Base-by-base conservation (phyloP, 176 grass and related monocot genomes). In the Puccinellia tenuiflora region DNA sequence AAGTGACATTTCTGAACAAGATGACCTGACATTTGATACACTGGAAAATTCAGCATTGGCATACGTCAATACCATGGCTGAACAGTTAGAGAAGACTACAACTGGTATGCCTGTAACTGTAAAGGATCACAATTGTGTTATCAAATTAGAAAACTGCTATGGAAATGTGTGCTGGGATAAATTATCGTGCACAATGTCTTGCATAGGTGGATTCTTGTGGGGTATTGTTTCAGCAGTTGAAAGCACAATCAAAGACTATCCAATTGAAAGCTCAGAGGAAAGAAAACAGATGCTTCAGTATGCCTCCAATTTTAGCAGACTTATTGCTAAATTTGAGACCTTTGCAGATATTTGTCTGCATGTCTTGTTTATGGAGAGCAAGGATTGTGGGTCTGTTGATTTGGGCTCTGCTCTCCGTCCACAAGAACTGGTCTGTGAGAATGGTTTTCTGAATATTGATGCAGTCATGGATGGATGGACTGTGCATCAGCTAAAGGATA, bases 141-240 rank as follows among this genome's bases (percentile, higher is more conserved):
- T 93, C 74, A 90, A 95, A 81, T 80, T 88, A 88, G 87, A 90
- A 85, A 50, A 76, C 72, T 95, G 74, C 68, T 61, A 85, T 83
- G 57, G 75, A 22, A 72, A 35, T 79, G 78, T 80, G 29, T 83
- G 77, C 57, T 88, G 89, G 89, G 76, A 90, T 42, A 88, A 68
- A 63, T 81, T 95, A 77, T 83, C 81, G 56, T 92, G 89, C 92
- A 74, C 83, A 9, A 68, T 98, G 46, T 96, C 93, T 92, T 98
- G 91, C 68, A 80, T 93, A 53, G 85, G 86, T 68, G 91, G 93
- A 77, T 98, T 95, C 81, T 85, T 98, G 57, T 90, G 93, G 96
- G 96, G 93, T 59, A 77, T 96, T 42, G 53, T 86, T 74, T 93
- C 85, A 73, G 76, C 87, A 62, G 64, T 90, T 85, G 86, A 93